Percentiles rank a stretch among this genome's conserved stretches.
phyloP scores from a whole-genome alignment of 2,329 filamentous ascomycete species.

The Beauveria scarabaeidicola region DNA sequence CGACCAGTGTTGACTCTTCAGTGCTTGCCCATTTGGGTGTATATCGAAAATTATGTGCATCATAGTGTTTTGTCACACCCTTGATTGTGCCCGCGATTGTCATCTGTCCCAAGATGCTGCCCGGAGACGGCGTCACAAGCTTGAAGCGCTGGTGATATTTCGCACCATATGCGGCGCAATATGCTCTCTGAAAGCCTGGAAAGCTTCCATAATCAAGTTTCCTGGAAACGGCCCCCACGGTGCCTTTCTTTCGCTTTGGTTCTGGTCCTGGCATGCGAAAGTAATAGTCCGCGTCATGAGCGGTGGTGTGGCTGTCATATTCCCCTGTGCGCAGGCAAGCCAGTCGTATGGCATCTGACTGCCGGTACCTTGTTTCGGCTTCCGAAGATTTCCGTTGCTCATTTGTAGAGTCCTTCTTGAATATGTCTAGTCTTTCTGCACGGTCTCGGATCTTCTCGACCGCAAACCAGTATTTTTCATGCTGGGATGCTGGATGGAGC shows the following conservation, averaged over 20 bases:
- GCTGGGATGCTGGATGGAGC: neutral
- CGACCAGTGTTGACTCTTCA: neutral
- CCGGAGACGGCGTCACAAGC: fast-evolving
- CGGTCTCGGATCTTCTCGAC: neutral
- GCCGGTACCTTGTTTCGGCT: neutral
- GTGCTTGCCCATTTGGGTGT: neutral
- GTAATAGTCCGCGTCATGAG: neutral
- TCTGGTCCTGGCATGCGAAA: neutral
- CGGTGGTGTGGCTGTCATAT: neutral
- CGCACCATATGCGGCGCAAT: neutral
- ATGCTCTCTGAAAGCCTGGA: neutral
- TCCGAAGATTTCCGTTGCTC: neutral
- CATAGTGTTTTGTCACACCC: neutral
- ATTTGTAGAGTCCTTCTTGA: neutral
- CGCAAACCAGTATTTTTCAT: neutral
- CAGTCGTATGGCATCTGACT: neutral
- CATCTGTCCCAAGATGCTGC: neutral
- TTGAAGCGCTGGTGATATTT: neutral
- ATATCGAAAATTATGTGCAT: neutral
- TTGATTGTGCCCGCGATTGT: neutral
- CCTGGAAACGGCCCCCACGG: too few species aligned
- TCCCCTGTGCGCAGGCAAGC: neutral
- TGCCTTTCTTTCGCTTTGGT: neutral
- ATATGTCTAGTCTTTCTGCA: neutral
- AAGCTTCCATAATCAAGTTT: neutral